These are phyloP conservation scores for Trichoderma sp. DNA, from an alignment of 2,329 filamentous ascomycete genomes.

Conservation along the genomic window DNA sequence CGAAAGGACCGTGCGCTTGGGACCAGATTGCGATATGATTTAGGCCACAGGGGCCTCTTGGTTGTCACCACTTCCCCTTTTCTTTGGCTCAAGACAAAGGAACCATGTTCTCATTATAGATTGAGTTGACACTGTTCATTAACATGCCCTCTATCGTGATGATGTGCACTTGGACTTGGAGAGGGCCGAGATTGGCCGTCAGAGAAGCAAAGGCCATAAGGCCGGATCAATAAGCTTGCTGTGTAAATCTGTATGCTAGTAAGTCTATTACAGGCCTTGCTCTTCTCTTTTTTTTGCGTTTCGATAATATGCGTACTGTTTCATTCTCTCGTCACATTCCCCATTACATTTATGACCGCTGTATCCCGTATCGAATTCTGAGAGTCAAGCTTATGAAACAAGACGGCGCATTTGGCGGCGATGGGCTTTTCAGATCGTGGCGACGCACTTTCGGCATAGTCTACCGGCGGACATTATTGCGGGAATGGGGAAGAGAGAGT, in stretches of 20 bases:
- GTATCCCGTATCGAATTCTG: not conserved
- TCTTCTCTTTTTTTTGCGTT: not conserved
- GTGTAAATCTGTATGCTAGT: not conserved
- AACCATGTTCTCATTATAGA: not conserved
- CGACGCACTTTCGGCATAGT: not conserved
- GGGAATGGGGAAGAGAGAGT: not conserved
- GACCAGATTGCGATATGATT: slow-evolving; percentile 28
- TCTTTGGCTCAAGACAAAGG: slow-evolving; percentile 12
- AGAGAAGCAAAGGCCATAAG: not conserved
- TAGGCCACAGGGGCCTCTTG: slow-evolving; percentile 13
- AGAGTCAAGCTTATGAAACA: not conserved
- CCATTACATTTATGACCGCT: not conserved
- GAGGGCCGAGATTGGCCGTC: not conserved
- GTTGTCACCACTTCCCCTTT: not conserved
- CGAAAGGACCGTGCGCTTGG: slow-evolving; percentile 23
- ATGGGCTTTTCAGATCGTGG: not conserved
- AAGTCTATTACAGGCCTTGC: not conserved
- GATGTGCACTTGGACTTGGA: not conserved
- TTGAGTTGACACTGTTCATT: not conserved
- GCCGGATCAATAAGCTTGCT: not conserved
- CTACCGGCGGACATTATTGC: slow-evolving; percentile 2
- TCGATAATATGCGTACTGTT: not conserved
- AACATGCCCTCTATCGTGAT: not conserved
- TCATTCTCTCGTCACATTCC: not conserved
- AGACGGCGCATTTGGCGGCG: not conserved